These are phyloP conservation scores for Neckera pumila DNA, from an alignment of 225 moss, liverwort and hornwort species.

Conservation along the genomic window DNA sequence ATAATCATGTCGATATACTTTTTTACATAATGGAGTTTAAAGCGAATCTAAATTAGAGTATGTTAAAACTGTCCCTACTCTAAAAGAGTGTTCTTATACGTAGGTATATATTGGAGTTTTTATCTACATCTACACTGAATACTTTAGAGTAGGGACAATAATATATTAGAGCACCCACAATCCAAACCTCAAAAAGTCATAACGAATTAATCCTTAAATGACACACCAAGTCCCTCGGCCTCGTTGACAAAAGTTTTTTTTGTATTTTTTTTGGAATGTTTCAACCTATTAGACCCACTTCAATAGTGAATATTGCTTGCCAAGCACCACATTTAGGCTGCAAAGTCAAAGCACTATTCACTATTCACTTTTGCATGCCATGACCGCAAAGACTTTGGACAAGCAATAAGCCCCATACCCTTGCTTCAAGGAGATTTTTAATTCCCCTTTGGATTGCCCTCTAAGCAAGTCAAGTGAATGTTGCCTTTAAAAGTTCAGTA, in stretches of 20 bases:
- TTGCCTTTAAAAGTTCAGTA: accelerated
- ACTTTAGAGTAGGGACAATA: too few species aligned
- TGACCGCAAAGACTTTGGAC: background rate
- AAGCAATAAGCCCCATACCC: background rate
- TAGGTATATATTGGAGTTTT: too few species aligned
- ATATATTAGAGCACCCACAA: too few species aligned
- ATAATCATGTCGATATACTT: too few species aligned
- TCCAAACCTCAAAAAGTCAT: background rate
- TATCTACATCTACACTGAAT: too few species aligned
- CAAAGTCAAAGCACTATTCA: background rate
- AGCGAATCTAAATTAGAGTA: too few species aligned
- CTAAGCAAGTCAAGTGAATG: background rate
- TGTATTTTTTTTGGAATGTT: background rate
- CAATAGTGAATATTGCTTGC: background rate
- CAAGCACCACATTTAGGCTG: background rate
- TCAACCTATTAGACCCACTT: background rate
- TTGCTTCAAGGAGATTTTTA: background rate
- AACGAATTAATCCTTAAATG: too few species aligned
- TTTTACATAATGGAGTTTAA: too few species aligned
- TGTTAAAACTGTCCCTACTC: too few species aligned
- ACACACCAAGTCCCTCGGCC: accelerated
- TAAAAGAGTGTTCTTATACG: too few species aligned
- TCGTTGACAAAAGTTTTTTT: background rate
- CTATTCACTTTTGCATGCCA: background rate
- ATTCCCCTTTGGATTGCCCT: accelerated